Evolutionary conservation across 1,284 basidiomycete genomes (phyloP), one percentile per base, ranked within the genome.

Genomic region (Cutaneotrichosporon curvatum): DNA sequence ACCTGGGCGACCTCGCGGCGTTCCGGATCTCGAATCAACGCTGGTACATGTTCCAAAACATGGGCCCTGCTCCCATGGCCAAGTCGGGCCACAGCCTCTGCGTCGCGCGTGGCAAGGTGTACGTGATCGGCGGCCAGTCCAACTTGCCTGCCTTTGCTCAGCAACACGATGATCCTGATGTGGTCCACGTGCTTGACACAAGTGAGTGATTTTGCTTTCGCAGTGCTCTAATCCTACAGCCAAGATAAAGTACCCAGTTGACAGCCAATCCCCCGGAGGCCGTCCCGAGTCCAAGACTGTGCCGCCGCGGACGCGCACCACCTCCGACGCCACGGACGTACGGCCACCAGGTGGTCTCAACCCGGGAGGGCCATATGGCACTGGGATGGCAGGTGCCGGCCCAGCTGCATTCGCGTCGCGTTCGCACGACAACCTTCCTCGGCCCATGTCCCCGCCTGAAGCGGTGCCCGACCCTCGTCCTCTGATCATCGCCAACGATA

Each of bases 11-110:
- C 71, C 74, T 98, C 16, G 89, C 91, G 3, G 94, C 92, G 5
- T 98, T 98, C 78, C 95, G 95, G 73, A 84, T 98, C 51, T 83
- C 87, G 11, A 94, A 78, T 55, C 74, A 76, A 56, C 71, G 79
- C 59, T 97, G 94, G 94, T 98, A 92, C 74, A 97, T 94, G 88
- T 97, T 98, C 75, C 91, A 95, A 70, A 95, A 96, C 68, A 97
- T 97, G 94, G 94, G 94, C 3, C 91, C 91, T 11, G 80, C 87
- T 7, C 94, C 94, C 2, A 83, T 79, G 45, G 87, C 89, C 12
- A 80, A 94, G 43, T 91, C 87, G 14, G 94, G 94, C 4, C 94
- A 98, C 72, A 86, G 89, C 18, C 91, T 97, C 86, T 87, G 92
- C 5, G 83, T 86, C 11, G 84, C 84, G 63, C 87, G 88, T 43